Percentiles rank a stretch among this genome's conserved stretches.
Conservation (phyloP, 352 stramenopile species). For the Chrysophaeum taylorii region DNA sequence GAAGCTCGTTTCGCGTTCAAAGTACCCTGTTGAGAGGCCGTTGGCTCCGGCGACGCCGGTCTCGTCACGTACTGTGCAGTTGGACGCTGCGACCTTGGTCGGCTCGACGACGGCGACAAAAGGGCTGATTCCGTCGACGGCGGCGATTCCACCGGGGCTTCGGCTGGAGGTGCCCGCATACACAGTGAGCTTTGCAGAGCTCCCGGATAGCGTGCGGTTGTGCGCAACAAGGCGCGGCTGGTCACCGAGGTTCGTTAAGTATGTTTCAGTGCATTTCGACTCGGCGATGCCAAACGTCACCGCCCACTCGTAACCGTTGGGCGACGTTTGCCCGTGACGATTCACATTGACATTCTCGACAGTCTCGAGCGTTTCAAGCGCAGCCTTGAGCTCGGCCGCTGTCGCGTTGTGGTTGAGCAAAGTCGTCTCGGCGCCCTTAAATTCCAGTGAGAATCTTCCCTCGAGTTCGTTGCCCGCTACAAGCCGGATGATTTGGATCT, state of each 20-base stretch:
- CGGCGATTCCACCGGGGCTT: constrained; percentile 12
- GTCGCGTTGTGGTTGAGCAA: constrained; percentile 48
- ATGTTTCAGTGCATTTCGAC: constrained; percentile 21
- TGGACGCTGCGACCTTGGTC: constrained; percentile 26
- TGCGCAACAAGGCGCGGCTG: constrained; percentile 27
- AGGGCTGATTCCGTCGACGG: constrained; percentile 36
- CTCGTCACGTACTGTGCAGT: constrained; percentile 43
- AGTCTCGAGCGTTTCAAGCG: constrained; percentile 54
- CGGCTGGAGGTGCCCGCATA: neutral
- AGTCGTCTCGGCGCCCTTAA: constrained; percentile 41
- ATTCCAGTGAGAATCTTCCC: constrained; percentile 52
- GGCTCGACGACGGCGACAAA: constrained; percentile 44
- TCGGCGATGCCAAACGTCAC: constrained; percentile 38
- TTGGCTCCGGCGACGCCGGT: constrained; percentile 37
- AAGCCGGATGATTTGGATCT: constrained; percentile 24
- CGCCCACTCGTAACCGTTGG: constrained; percentile 24
- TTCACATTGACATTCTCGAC: constrained; percentile 49
- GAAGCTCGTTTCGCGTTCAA: constrained; percentile 53
- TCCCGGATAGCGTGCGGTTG: neutral
- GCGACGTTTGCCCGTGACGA: neutral
- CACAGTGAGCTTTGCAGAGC: constrained; percentile 7
- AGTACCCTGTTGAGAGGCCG: constrained; percentile 46
- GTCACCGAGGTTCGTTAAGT: constrained; percentile 52
- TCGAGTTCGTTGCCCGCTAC: constrained; percentile 43
- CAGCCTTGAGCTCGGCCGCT: constrained; percentile 36